A percentile compares a stretch with the other conserved stretches of the same genome.
These are phyloP conservation scores for Hymenoscyphus repandus DNA, from an alignment of 2,329 filamentous ascomycete species.

Conservation along the genomic window DNA sequence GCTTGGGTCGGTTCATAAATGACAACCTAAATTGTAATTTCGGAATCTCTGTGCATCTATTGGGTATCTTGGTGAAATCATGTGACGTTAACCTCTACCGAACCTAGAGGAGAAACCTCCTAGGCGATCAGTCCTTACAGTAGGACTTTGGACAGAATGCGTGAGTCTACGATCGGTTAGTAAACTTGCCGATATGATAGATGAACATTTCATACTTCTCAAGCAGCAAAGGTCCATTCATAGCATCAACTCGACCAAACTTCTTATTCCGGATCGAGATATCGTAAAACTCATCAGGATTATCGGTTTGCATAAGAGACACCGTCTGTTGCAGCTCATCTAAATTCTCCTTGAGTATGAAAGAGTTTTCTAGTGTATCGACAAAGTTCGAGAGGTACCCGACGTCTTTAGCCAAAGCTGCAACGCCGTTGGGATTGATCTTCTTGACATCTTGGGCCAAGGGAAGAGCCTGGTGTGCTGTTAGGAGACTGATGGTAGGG, in stretches of 20 bases:
- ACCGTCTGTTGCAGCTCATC: conserved; percentile 94
- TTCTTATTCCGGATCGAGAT: conserved; percentile 85
- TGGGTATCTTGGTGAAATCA: neutral
- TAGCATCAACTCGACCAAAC: conserved; percentile 85
- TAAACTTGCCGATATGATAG: conserved; percentile 9
- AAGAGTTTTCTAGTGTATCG: conserved; percentile 72
- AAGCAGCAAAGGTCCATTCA: conserved; percentile 82
- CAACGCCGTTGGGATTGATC: conserved; percentile 83
- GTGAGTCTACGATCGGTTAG: conserved; percentile 56
- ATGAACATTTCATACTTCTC: conserved; percentile 65
- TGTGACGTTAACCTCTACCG: conserved; percentile 48
- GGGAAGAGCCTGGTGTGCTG: conserved; percentile 14
- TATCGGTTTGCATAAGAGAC: conserved; percentile 78
- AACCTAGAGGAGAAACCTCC: conserved; percentile 71
- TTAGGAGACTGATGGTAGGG: conserved; percentile 3
- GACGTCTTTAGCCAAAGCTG: conserved; percentile 76
- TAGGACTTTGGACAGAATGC: conserved; percentile 53
- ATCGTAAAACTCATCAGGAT: conserved; percentile 96
- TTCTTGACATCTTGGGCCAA: conserved; percentile 72
- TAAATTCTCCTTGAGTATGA: conserved; percentile 82
- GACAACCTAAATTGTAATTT: conserved; percentile 2
- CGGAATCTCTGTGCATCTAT: neutral
- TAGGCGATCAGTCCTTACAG: conserved; percentile 54
- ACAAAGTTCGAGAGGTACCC: conserved; percentile 83
- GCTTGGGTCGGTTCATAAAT: conserved; percentile 9